phyloP scores from a whole-genome alignment of 176 grass and related monocot genomes.

The Tillandsia leiboldiana region DNA sequence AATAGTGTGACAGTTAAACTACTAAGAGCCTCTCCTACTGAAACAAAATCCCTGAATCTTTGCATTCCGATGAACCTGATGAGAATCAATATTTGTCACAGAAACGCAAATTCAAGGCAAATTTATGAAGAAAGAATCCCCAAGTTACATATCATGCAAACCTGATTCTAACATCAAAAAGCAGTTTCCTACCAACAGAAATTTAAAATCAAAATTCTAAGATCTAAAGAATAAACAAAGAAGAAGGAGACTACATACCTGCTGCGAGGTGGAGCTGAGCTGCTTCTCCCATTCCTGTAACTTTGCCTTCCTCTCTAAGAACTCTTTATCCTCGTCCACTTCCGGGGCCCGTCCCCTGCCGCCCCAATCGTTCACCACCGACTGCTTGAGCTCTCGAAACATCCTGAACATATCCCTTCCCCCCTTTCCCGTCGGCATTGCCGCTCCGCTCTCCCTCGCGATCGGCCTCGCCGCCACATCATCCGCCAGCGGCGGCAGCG shows the following conservation, averaged over 20 bases:
- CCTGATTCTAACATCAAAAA: too few relatives aligned
- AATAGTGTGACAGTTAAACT: too few relatives aligned
- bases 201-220: too few relatives aligned
- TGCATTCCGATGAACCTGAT: too few relatives aligned
- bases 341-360: conserved; percentile 21
- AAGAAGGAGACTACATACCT: conserved; percentile 27
- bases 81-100: too few relatives aligned
- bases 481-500: not conserved
- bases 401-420: conserved; percentile 70
- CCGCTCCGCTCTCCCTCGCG: conserved; percentile 13
- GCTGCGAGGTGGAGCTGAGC: conserved; percentile 53
- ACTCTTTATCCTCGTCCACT: conserved; percentile 56
- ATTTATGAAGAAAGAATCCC: too few relatives aligned
- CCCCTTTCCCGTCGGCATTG: conserved; percentile 32
- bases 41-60: too few relatives aligned
- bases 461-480: conserved; percentile 10
- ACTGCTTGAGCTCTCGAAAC: conserved; percentile 83
- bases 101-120: too few relatives aligned
- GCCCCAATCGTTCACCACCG: conserved; percentile 49
- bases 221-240: too few relatives aligned
- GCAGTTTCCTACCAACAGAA: too few relatives aligned
- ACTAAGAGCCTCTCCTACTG: too few relatives aligned
- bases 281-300: conserved; percentile 64
- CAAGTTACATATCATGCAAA: too few relatives aligned
- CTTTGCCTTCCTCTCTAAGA: conserved; percentile 58